Conservation (phyloP, 495 filamentous ascomycete species). For the Podospora didyma region DNA sequence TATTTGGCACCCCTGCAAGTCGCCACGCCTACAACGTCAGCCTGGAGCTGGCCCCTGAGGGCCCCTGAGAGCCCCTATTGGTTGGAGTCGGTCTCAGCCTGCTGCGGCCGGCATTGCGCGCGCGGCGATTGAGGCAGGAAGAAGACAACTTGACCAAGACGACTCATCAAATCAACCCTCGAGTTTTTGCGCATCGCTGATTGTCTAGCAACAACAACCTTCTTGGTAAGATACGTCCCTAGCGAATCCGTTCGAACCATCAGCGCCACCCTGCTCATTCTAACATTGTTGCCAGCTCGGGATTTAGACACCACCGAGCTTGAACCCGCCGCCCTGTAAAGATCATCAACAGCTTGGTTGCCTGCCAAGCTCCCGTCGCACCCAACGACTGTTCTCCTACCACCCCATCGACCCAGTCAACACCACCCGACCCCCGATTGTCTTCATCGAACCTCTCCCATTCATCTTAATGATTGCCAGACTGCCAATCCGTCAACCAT, state of each 20-base stretch:
- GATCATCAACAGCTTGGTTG: too few species aligned
- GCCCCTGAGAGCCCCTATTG: neutral
- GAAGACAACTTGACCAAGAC: neutral
- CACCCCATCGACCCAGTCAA: neutral
- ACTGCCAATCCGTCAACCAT: slow-evolving; percentile 28
- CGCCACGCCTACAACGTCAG: too few species aligned
- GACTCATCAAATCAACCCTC: neutral
- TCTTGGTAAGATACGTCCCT: too few species aligned
- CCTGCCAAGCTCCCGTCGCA: too few species aligned
- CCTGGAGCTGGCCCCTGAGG: too few species aligned
- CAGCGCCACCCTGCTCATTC: too few species aligned
- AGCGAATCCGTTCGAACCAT: too few species aligned
- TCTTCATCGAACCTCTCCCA: neutral
- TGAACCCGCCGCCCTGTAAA: too few species aligned
- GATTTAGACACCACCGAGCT: too few species aligned
- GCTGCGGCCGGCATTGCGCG: slow-evolving; percentile 6
- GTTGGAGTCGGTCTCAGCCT: slow-evolving; percentile 19
- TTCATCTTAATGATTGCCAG: slow-evolving; percentile 23
- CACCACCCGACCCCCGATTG: neutral
- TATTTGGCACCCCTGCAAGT: too few species aligned
- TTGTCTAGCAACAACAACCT: too few species aligned
- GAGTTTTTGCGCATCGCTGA: neutral
- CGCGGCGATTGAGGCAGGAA: neutral
- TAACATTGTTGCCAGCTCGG: too few species aligned
- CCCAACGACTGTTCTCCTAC: neutral